Base-by-base conservation (phyloP, 2,329 filamentous ascomycete genomes). In the Apiospora kogelbergensis region DNA sequence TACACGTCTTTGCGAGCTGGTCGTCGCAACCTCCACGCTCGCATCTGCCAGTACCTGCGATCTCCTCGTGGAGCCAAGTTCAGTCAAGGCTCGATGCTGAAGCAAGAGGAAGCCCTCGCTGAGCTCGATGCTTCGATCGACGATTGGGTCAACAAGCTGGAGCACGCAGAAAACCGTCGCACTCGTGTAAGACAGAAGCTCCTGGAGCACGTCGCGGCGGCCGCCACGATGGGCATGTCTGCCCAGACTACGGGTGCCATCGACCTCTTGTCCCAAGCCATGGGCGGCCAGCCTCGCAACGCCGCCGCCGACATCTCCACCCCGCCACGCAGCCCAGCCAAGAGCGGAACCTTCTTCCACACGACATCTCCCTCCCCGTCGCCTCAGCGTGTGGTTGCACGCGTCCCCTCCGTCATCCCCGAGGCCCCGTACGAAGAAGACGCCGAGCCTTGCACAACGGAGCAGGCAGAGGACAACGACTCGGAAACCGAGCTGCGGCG, bases 111-210 rank as follows among this genome's bases (percentile, higher is more conserved):
- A 79, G 91, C 91, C 1, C 84, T 95, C 13, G 88, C 90, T 1
- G 92, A 94, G 78, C 86, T 95, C 7, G 92, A 95, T 76, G 82
- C 86, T 20, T 92, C 90, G 2, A 95, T 95, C 71, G 93, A 95
- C 74, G 91, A 94, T 76, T 95, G 93, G 90, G 89, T 93, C 65
- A 84, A 82, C 73, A 95, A 95, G 81, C 86, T 95, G n/a, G 93
- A 95, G 76, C 87, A 91, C 71, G 91, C 92, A 11, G 93, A 95
- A 79, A 93, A 94, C 77, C 86, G 93, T 75, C 89, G 92, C 48
- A 90, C 89, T 20, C 86, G 91, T 7, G 89, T 95, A 60, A 88
- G 92, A 45, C 92, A 95, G 77, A 95, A 94, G 83, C 83, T 95
- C 15, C 86, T 95, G 3, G 92, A 95, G 79, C 93, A 95, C 76